phyloP scores from a whole-genome alignment of 2,329 filamentous ascomycete genomes.

The Colletotrichum scovillei region DNA sequence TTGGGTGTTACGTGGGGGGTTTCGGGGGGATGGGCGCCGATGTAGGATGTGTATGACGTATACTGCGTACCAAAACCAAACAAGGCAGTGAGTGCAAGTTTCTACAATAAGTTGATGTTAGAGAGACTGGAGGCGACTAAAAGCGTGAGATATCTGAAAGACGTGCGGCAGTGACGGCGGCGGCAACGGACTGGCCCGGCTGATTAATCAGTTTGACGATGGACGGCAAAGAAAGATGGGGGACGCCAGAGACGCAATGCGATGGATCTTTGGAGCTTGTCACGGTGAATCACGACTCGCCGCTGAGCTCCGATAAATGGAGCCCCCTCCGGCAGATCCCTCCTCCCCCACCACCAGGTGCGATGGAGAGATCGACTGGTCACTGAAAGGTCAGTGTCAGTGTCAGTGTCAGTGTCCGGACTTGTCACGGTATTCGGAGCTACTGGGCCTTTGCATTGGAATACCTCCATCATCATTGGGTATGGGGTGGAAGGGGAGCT shows the following conservation, averaged over 20 bases:
- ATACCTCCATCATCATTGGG: background rate
- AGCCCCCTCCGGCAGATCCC: constrained; percentile 27
- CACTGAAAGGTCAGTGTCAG: background rate
- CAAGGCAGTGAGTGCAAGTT: background rate
- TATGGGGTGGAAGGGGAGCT: background rate
- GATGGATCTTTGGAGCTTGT: constrained; percentile 24
- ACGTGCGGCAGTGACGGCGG: background rate
- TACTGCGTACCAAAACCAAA: background rate
- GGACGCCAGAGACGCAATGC: background rate
- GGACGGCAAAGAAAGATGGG: constrained; percentile 10
- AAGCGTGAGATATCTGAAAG: background rate
- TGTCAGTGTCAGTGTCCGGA: constrained; percentile 2
- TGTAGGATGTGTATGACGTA: background rate
- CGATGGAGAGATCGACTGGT: constrained; percentile 8
- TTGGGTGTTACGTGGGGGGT: background rate
- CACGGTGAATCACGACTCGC: constrained; percentile 30
- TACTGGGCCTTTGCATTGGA: background rate
- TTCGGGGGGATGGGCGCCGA: background rate
- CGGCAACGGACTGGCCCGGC: constrained; percentile 12
- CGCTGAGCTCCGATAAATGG: constrained; percentile 32
- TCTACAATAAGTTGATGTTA: background rate
- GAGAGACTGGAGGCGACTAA: background rate
- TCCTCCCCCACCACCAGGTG: background rate
- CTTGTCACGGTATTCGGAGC: constrained; percentile 20
- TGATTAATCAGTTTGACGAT: constrained; percentile 32